A percentile compares a stretch with the other conserved stretches of the same genome.
These are phyloP conservation scores for Tanozyma kutaoensis DNA, from an alignment of 805 yeast species.

Conservation along the genomic window DNA sequence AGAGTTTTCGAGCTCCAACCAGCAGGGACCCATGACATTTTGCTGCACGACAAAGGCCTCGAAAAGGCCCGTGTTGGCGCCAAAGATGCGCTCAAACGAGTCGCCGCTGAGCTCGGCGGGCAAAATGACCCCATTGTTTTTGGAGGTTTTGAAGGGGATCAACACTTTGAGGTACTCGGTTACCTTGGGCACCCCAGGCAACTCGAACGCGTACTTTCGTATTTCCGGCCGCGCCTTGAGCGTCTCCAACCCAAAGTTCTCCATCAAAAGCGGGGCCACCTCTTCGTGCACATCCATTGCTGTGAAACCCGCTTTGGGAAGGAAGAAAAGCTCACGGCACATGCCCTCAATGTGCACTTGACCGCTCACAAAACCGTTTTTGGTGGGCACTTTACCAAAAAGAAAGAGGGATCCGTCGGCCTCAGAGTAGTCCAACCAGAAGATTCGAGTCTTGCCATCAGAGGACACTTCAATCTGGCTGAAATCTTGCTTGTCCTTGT, in stretches of 20 bases:
- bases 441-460: constrained; percentile 32
- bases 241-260: constrained; percentile 44
- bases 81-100: constrained; percentile 70
- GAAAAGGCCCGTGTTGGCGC: constrained; percentile 58
- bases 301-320: constrained; percentile 38
- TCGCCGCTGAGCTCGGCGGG: constrained; percentile 63
- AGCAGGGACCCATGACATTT: constrained; percentile 94
- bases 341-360: constrained; percentile 65
- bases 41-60: constrained; percentile 78
- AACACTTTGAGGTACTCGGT: constrained; percentile 69
- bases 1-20: constrained; percentile 66
- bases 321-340: constrained; percentile 58
- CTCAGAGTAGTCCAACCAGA: constrained; percentile 85
- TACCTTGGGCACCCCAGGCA: constrained; percentile 65
- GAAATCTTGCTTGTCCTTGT: too few species aligned
- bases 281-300: constrained; percentile 69
- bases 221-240: constrained; percentile 59
- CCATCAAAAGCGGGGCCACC: constrained; percentile 50
- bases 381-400: constrained; percentile 67
- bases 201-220: constrained; percentile 82
- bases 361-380: constrained; percentile 54
- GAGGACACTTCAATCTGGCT: background rate
- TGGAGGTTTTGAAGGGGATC: constrained; percentile 61
- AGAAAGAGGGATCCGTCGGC: constrained; percentile 53
- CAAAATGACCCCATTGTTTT: constrained; percentile 29